phyloP scores from a whole-genome alignment of 2,329 filamentous ascomycete species.

The Curvularia sp. region DNA sequence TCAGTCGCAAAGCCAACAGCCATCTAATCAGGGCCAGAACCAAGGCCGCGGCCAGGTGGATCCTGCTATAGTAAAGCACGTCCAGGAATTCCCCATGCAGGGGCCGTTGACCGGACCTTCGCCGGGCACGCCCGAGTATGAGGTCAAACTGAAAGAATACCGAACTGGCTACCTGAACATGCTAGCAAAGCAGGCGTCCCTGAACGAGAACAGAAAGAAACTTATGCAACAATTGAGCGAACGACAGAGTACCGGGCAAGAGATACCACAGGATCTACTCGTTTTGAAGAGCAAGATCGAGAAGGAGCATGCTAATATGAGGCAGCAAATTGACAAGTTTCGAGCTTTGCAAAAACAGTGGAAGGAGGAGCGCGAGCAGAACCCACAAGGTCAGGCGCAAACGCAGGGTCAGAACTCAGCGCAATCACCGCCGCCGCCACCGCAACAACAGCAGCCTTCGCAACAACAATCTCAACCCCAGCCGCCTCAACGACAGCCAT shows the following conservation, averaged over 20 bases:
- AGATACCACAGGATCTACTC: conserved; percentile 41
- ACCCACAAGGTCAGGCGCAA: conserved; percentile 42
- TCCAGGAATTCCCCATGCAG: conserved; percentile 45
- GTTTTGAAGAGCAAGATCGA: conserved; percentile 38
- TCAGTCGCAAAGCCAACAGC: conserved; percentile 23
- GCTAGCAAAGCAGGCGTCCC: conserved; percentile 42
- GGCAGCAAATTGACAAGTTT: conserved; percentile 47
- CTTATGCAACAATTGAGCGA: conserved; percentile 41
- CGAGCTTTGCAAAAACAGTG: conserved; percentile 43
- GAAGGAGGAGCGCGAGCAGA: conserved; percentile 44
- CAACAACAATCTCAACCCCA: conserved; percentile 34
- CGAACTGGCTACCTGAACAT: conserved; percentile 46
- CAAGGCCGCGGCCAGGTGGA: conserved; percentile 28
- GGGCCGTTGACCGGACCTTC: conserved; percentile 39
- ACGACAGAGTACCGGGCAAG: conserved; percentile 41
- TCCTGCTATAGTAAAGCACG: conserved; percentile 47
- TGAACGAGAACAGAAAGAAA: conserved; percentile 35
- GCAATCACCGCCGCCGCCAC: conserved; percentile 30
- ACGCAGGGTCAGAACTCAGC: conserved; percentile 30
- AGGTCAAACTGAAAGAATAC: conserved; percentile 47
- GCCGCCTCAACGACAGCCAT: conserved; percentile 42
- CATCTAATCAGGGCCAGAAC: conserved; percentile 19
- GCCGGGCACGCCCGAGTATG: conserved; percentile 46
- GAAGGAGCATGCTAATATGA: conserved; percentile 39
- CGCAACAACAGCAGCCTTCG: conserved; percentile 27